phyloP scores from a whole-genome alignment of 257 asterid genomes.

The Salvia hispanica region DNA sequence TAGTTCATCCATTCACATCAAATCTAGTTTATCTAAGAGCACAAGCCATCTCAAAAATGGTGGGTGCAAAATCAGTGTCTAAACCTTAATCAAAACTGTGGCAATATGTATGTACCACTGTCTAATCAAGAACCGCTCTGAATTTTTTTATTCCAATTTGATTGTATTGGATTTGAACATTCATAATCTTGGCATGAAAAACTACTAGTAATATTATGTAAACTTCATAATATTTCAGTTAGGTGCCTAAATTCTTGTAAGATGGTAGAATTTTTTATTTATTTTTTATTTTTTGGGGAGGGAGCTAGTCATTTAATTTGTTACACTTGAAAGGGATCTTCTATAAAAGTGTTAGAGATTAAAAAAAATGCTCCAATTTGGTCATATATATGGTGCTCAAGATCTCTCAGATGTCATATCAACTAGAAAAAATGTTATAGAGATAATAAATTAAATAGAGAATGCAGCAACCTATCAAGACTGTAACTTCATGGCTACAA shows the following conservation, averaged over 20 bases:
- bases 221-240: too few relatives aligned
- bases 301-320: too few relatives aligned
- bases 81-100: slow-evolving; percentile 33
- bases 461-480: neutral
- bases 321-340: too few relatives aligned
- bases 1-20: slow-evolving; percentile 63
- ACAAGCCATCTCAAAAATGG: slow-evolving; percentile 65
- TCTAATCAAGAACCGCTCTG: slow-evolving; percentile 33
- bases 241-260: neutral
- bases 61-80: slow-evolving; percentile 77
- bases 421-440: neutral
- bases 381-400: too few relatives aligned
- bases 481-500: neutral
- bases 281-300: too few relatives aligned
- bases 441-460: too few relatives aligned
- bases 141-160: neutral
- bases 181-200: neutral
- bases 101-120: slow-evolving; percentile 23
- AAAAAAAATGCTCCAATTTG: too few relatives aligned
- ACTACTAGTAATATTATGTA: too few relatives aligned
- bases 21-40: slow-evolving; percentile 40
- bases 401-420: neutral
- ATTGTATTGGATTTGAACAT: neutral
- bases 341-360: too few relatives aligned
- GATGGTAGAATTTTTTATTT: neutral